Conservation (phyloP, 1,139 yeast species). For the Yamadazyma blattariae region DNA sequence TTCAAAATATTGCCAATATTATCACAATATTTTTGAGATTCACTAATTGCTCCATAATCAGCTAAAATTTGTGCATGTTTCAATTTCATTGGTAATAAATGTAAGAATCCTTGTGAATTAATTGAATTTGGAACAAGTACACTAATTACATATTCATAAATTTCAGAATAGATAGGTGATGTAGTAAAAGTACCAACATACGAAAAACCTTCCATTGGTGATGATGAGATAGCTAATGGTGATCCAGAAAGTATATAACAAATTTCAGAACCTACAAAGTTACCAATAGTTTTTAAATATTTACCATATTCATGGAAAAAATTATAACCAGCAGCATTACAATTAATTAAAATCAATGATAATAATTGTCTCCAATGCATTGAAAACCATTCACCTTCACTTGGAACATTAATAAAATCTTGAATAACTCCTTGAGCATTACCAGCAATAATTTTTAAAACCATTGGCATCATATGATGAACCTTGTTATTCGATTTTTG, state of each 20-base stretch:
- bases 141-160: slow-evolving; percentile 60
- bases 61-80: slow-evolving; percentile 63
- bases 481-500: slow-evolving; percentile 43
- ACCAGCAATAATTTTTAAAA: slow-evolving; percentile 67
- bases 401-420: slow-evolving; percentile 39
- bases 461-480: slow-evolving; percentile 55
- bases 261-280: slow-evolving; percentile 38
- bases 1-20: slow-evolving; percentile 44
- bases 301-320: slow-evolving; percentile 57
- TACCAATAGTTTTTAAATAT: slow-evolving; percentile 39
- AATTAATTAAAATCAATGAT: slow-evolving; percentile 43
- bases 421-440: slow-evolving; percentile 53
- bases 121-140: slow-evolving; percentile 3
- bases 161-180: slow-evolving; percentile 54
- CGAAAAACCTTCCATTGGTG: slow-evolving; percentile 20
- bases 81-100: slow-evolving; percentile 54
- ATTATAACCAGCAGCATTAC: slow-evolving; percentile 32
- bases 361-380: slow-evolving; percentile 52
- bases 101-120: slow-evolving; percentile 41
- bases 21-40: slow-evolving; percentile 63
- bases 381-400: slow-evolving; percentile 49
- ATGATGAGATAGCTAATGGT: slow-evolving; percentile 32
- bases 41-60: slow-evolving; percentile 56
- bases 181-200: slow-evolving; percentile 25
- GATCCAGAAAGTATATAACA: slow-evolving; percentile 50